Percentiles rank a stretch among this genome's conserved stretches.
phyloP scores from a whole-genome alignment of 768 basidiomycete species.

The Russula abietina region DNA sequence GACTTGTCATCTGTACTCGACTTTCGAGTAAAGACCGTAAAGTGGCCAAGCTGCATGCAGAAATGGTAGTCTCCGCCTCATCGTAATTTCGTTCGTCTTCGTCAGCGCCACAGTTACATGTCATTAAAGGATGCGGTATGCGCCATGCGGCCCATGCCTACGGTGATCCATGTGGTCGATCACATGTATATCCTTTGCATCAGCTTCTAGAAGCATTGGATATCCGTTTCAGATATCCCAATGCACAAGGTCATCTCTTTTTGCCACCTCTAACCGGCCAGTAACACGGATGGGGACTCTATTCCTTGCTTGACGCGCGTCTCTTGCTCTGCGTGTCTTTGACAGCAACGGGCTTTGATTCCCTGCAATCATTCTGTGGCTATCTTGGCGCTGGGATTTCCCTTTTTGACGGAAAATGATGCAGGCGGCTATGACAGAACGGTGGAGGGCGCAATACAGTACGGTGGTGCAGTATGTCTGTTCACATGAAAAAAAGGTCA shows the following conservation, averaged over 20 bases:
- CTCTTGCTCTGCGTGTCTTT: slow-evolving; percentile 7
- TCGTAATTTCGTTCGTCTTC: slow-evolving; percentile 11
- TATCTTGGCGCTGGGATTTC: not conserved
- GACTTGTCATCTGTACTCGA: too few species aligned
- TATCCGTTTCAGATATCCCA: not conserved
- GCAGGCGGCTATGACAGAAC: not conserved
- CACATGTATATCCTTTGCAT: not conserved
- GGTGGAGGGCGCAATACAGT: not conserved
- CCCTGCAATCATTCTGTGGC: too few species aligned
- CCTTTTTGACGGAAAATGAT: not conserved
- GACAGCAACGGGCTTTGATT: not conserved
- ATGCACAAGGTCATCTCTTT: not conserved
- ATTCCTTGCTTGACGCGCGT: slow-evolving; percentile 1
- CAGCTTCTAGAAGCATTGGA: not conserved
- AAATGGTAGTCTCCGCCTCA: not conserved
- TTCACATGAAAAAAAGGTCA: not conserved
- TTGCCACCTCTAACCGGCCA: not conserved
- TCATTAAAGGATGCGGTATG: slow-evolving; percentile 13
- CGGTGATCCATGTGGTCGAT: not conserved
- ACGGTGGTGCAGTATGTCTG: not conserved
- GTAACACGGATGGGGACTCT: too few species aligned
- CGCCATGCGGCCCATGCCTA: not conserved
- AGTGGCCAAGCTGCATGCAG: too few species aligned
- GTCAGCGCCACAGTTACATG: slow-evolving; percentile 1
- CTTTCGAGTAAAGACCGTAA: too few species aligned